Conservation (phyloP, 1,284 basidiomycete species). For the Ceratobasidium sp. region DNA sequence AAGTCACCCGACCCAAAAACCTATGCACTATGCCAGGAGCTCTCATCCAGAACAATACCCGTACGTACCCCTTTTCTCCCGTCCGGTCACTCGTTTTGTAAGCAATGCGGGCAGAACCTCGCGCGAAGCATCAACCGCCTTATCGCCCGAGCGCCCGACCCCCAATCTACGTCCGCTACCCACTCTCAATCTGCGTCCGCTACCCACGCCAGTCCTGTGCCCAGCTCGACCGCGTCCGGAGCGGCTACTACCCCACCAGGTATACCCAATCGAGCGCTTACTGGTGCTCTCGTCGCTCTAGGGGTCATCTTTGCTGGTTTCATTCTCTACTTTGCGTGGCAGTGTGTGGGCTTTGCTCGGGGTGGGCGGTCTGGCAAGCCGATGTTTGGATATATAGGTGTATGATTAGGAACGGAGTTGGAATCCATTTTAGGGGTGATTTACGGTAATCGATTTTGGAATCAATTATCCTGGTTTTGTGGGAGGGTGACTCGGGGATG, state of each 20-base stretch:
- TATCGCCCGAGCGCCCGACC: slow-evolving; percentile 2
- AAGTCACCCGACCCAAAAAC: background rate
- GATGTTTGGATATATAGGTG: slow-evolving; percentile 30
- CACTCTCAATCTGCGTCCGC: background rate
- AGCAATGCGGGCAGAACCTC: background rate
- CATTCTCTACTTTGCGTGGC: slow-evolving; percentile 33
- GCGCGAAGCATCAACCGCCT: background rate
- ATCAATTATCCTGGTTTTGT: too few species aligned
- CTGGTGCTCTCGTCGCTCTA: background rate
- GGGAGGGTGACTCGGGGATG: too few species aligned
- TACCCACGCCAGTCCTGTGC: background rate
- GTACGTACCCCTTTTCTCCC: background rate
- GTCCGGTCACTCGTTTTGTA: background rate
- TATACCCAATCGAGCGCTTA: slow-evolving; percentile 1
- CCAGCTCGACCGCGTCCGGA: background rate
- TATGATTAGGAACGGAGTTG: background rate
- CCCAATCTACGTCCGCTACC: background rate
- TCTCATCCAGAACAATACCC: background rate
- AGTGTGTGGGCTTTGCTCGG: slow-evolving; percentile 20
- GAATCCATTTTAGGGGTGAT: background rate
- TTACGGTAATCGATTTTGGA: background rate
- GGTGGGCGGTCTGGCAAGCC: slow-evolving; percentile 22
- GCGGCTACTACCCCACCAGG: background rate
- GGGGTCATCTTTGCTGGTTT: slow-evolving; percentile 20
- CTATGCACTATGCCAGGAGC: background rate